Conservation (phyloP, 768 basidiomycete species). For the Termitomyces sp. region DNA sequence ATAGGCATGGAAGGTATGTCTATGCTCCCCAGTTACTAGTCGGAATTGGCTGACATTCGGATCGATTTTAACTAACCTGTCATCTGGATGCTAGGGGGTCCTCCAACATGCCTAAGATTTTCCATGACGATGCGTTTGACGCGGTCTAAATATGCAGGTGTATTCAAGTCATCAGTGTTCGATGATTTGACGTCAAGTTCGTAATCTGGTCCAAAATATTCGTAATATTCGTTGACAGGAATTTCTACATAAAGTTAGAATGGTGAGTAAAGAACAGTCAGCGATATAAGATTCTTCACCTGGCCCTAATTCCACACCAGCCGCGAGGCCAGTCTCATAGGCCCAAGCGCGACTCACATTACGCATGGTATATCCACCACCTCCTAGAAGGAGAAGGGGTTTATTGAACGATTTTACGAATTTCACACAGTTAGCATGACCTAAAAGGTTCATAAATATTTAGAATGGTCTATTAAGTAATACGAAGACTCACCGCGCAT, state of each 20-base stretch:
- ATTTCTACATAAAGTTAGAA: conserved; percentile 49
- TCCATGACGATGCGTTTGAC: conserved; percentile 91
- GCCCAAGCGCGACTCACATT: conserved; percentile 98
- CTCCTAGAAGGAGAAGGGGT: conserved; percentile 90
- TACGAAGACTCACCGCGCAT: conserved; percentile 69
- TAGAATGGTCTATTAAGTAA: background rate
- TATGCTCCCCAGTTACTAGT: conserved; percentile 26
- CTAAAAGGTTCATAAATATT: conserved; percentile 31
- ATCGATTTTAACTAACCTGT: conserved; percentile 46
- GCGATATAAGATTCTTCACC: conserved; percentile 41
- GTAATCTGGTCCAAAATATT: conserved; percentile 98
- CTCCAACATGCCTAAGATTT: conserved; percentile 79
- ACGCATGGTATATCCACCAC: conserved; percentile 98
- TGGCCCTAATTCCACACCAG: conserved; percentile 87
- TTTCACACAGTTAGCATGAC: conserved; percentile 95
- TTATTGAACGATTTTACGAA: conserved; percentile 97
- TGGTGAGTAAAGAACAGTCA: background rate
- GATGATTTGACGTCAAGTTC: conserved; percentile 92
- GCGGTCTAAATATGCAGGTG: conserved; percentile 87
- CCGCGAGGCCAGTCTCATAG: conserved; percentile 96
- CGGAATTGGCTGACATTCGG: background rate
- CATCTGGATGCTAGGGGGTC: conserved; percentile 93
- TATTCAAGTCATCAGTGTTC: conserved; percentile 95
- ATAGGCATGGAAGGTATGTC: conserved; percentile 84
- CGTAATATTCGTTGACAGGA: conserved; percentile 98